These are phyloP conservation scores for Ganoderma boninense DNA, from an alignment of 1,284 basidiomycete species.

Conservation along the genomic window DNA sequence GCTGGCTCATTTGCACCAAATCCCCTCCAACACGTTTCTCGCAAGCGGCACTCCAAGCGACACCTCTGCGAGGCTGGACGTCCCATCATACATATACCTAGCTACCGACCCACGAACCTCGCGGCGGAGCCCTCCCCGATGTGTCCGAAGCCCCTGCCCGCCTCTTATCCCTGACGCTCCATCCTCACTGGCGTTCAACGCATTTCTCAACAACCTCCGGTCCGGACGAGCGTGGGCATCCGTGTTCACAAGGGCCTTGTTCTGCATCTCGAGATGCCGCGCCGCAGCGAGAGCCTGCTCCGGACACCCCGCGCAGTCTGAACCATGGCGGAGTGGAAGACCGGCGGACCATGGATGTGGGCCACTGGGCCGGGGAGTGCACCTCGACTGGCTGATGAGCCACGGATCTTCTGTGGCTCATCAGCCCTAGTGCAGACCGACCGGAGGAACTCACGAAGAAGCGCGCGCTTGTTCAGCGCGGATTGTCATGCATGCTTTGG, in stretches of 20 bases:
- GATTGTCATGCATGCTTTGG: no score
- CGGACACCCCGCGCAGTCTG: slow-evolving; percentile 21
- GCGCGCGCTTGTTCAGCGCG: no score
- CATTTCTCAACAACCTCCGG: slow-evolving; percentile 20
- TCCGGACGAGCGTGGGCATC: slow-evolving; percentile 15
- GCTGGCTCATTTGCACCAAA: no score
- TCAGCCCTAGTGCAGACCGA: not conserved
- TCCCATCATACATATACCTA: no score
- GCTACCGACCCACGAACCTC: no score
- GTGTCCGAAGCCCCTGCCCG: no score
- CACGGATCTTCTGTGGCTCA: slow-evolving; percentile 7
- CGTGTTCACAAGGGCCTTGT: not conserved
- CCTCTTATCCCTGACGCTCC: not conserved
- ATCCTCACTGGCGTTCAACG: not conserved
- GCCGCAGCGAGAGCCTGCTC: slow-evolving; percentile 21
- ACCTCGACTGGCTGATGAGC: slow-evolving; percentile 35
- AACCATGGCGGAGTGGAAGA: slow-evolving; percentile 25
- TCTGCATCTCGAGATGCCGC: not conserved
- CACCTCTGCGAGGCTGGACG: no score
- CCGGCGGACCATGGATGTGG: no score
- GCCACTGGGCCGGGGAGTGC: slow-evolving; percentile 17
- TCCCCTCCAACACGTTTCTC: no score
- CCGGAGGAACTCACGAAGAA: slow-evolving; percentile 28
- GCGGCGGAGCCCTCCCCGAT: no score
- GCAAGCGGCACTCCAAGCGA: no score